A percentile compares a stretch with the other conserved stretches of the same genome.
phyloP scores from a whole-genome alignment of 2,329 filamentous ascomycete species.

The Aspergillus luchuensis region DNA sequence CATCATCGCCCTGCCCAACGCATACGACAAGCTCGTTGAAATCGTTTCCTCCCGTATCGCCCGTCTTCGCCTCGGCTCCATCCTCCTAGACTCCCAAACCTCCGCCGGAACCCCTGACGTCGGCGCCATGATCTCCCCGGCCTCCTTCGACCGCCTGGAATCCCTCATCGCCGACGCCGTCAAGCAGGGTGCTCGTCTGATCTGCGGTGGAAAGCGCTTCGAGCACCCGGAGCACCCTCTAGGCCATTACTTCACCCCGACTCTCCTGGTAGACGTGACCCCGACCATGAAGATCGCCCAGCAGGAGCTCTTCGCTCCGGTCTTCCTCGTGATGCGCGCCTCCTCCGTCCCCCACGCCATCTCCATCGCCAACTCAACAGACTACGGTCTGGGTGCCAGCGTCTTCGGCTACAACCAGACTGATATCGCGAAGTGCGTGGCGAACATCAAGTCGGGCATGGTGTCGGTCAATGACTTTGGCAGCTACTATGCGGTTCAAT shows the following conservation, averaged over 20 bases:
- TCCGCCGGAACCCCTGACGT: slow-evolving; percentile 61
- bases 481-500: slow-evolving; percentile 86
- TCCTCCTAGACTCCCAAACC: slow-evolving; percentile 53
- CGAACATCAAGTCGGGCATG: slow-evolving; percentile 78
- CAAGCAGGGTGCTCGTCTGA: slow-evolving; percentile 72
- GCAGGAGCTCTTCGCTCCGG: slow-evolving; percentile 88
- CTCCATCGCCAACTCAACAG: slow-evolving; percentile 75
- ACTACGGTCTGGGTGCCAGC: slow-evolving; percentile 83
- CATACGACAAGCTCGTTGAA: slow-evolving; percentile 72
- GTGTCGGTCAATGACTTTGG: slow-evolving; percentile 96
- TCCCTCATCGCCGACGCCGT: slow-evolving; percentile 76
- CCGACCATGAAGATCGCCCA: slow-evolving; percentile 82
- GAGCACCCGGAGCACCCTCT: slow-evolving; percentile 70
- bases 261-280: slow-evolving; percentile 86
- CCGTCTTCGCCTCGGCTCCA: slow-evolving; percentile 73
- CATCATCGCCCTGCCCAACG: slow-evolving; percentile 74
- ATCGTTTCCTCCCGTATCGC: slow-evolving; percentile 73
- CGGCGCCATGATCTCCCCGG: slow-evolving; percentile 84
- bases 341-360: slow-evolving; percentile 68
- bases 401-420: slow-evolving; percentile 75
- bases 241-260: slow-evolving; percentile 92
- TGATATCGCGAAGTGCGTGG: slow-evolving; percentile 65
- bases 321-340: slow-evolving; percentile 83
- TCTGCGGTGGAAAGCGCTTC: slow-evolving; percentile 75
- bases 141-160: slow-evolving; percentile 75